Evolutionary conservation across 2,329 filamentous ascomycete species (phyloP).

Genomic region (Monilinia aucupariae): DNA sequence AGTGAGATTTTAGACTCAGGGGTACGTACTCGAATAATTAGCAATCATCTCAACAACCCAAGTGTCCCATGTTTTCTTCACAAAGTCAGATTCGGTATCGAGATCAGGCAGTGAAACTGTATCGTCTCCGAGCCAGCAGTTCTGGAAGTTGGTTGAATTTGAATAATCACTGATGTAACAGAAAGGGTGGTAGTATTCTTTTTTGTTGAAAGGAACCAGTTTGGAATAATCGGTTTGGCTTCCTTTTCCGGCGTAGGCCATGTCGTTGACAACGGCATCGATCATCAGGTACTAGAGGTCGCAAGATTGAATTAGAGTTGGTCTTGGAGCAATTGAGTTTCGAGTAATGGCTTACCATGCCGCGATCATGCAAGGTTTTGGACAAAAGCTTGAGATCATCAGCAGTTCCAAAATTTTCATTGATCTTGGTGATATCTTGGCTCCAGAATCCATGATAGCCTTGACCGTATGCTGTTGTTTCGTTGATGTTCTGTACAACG

Average conservation of each 20-base stretch:
- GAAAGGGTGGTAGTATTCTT: constrained; percentile 21
- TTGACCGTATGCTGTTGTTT: constrained; percentile 37
- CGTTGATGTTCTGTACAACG: constrained; percentile 38
- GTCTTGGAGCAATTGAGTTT: not conserved
- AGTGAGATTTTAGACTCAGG: constrained; percentile 37
- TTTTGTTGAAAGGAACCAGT: constrained; percentile 23
- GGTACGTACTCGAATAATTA: constrained; percentile 23
- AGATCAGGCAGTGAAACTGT: constrained; percentile 42
- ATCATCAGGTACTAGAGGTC: constrained; percentile 39
- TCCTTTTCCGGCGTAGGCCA: constrained; percentile 30
- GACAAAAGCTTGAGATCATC: constrained; percentile 55
- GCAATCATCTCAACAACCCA: constrained; percentile 22
- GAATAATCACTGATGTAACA: constrained; percentile 34
- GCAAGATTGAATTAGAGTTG: not conserved
- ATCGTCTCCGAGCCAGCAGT: constrained; percentile 31
- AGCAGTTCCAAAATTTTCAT: constrained; percentile 53
- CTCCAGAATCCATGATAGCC: constrained; percentile 44
- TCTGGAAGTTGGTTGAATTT: constrained; percentile 33
- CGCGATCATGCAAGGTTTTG: constrained; percentile 47
- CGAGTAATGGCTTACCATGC: constrained; percentile 37
- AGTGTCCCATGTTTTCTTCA: constrained; percentile 18
- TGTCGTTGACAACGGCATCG: constrained; percentile 46
- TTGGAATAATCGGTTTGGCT: constrained; percentile 19
- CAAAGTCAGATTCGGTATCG: constrained; percentile 32
- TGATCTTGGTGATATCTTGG: constrained; percentile 45